Evolutionary conservation across 2,329 filamentous ascomycete species (phyloP).

Genomic region (Pseudogymnoascus sp.): DNA sequence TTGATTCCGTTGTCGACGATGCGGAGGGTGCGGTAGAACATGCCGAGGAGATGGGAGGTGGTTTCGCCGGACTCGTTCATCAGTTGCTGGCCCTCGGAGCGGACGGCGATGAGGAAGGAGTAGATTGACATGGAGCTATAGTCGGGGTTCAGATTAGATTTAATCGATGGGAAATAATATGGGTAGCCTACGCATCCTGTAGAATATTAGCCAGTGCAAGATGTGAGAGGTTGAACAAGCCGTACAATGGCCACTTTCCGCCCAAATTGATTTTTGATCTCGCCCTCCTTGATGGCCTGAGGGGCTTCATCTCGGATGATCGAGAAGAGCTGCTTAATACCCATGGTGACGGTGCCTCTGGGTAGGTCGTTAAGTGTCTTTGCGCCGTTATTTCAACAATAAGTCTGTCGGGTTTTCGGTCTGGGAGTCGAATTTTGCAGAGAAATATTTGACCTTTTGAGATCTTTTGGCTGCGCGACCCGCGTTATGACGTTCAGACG

Average conservation of each 20-base stretch:
- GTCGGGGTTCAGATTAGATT: conserved; percentile 2
- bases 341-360: conserved; percentile 36
- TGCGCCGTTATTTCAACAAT: neutral
- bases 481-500: conserved; percentile 5
- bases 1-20: conserved; percentile 99
- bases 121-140: conserved; percentile 93
- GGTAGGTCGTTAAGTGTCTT: neutral
- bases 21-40: conserved; percentile 97
- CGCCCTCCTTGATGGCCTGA: conserved; percentile 89
- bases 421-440: neutral
- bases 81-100: conserved; percentile 91
- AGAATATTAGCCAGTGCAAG: conserved; percentile 15
- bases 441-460: neutral
- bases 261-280: conserved; percentile 98
- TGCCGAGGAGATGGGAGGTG: conserved; percentile 96
- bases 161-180: conserved; percentile 14
- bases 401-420: neutral
- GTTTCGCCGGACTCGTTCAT: conserved; percentile 94
- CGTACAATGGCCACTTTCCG: conserved; percentile 95
- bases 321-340: conserved; percentile 66
- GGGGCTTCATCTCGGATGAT: conserved; percentile 89
- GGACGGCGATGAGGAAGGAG: conserved; percentile 95
- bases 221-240: conserved; percentile 16
- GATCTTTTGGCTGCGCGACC: neutral
- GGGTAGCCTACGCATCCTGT: conserved; percentile 48